These are phyloP conservation scores for Fusarium brachygibbosum DNA, from an alignment of 2,329 filamentous ascomycete species.

Conservation along the genomic window DNA sequence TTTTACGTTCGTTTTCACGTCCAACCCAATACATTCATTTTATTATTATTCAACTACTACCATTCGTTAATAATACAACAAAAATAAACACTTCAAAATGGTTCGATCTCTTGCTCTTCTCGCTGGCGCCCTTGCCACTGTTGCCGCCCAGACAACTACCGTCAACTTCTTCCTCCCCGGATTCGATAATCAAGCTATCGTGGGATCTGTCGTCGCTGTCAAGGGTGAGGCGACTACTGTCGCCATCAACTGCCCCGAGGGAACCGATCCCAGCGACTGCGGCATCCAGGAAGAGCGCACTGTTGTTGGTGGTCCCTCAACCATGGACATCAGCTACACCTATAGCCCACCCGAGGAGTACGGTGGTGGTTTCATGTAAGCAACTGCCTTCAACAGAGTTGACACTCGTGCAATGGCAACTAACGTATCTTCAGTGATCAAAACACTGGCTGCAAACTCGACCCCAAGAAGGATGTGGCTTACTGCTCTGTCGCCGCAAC, in stretches of 20 bases:
- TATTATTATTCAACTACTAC: slow-evolving; percentile 21
- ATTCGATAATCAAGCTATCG: slow-evolving; percentile 41
- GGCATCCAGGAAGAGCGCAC: slow-evolving; percentile 48
- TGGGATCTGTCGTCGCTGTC: slow-evolving; percentile 51
- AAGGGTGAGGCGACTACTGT: slow-evolving; percentile 51
- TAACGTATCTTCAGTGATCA: slow-evolving; percentile 35
- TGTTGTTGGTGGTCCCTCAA: slow-evolving; percentile 37
- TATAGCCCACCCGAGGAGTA: slow-evolving; percentile 18
- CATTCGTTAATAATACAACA: slow-evolving; percentile 14
- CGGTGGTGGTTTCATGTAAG: slow-evolving; percentile 40
- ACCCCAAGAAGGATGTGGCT: slow-evolving; percentile 43
- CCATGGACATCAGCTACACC: slow-evolving; percentile 16
- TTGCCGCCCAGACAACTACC: slow-evolving; percentile 48
- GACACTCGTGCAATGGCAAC: background rate
- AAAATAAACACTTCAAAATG: slow-evolving; percentile 37
- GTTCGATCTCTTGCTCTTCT: slow-evolving; percentile 47
- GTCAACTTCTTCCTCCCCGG: slow-evolving; percentile 49
- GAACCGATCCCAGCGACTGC: slow-evolving; percentile 44
- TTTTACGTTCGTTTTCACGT: slow-evolving; percentile 14
- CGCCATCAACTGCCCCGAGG: slow-evolving; percentile 46
- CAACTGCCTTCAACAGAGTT: background rate
- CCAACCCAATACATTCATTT: slow-evolving; percentile 37
- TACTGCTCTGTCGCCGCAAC: slow-evolving; percentile 41
- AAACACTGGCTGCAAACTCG: slow-evolving; percentile 46
- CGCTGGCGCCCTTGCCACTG: slow-evolving; percentile 36